Base-by-base conservation (phyloP, 345 rosid genomes). In the Aquilaria malaccensis region DNA sequence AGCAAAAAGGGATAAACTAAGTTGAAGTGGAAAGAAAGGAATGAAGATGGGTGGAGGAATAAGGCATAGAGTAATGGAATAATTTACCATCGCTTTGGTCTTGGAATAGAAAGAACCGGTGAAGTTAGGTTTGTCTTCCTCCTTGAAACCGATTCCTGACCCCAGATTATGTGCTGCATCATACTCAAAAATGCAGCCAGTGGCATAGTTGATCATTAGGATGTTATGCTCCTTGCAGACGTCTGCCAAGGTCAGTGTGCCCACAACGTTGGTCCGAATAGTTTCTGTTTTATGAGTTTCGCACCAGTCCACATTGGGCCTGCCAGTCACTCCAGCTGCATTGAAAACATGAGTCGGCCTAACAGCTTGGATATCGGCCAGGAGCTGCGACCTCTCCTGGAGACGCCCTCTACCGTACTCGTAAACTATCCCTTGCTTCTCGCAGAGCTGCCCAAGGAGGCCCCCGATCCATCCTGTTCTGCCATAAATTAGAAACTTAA, bases 391-490 rank as follows among this genome's bases (percentile, higher is more conserved):
- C 31, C 96, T 71, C 61, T 88, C 81, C 80, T 88, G 87, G 72
- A 88, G 58, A 47, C 92, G 72, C 9, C 92, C 96, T 74, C 60
- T 80, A 66, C 96, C 92, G 67, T 85, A 88, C 68, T 81, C 88
- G 11, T 54, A 85, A 10, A 80, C 71, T 63, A 88, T 81, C 33
- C 81, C 89, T 72, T 83, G 87, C 70, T 88, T 81, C 71, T 85
- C 82, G 67, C 96, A 83, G 30, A 85, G 30, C 79, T 81, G 77
- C 15, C 86, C 86, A 22, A 88, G 86, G 9, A 85, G 66, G 31
- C 92, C 96, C 30, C 96, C 96, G 2, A 88, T 83, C 96, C 89
- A 88, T 45, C 96, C 92, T 0, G 89, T 85, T 74, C 78, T 78
- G 4, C 96, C 96, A 56, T 85, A 88, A 11, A 88, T 80, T 80